Evolutionary conservation across 306 rosid species (phyloP).

Genomic region (Luffa acutangula): DNA sequence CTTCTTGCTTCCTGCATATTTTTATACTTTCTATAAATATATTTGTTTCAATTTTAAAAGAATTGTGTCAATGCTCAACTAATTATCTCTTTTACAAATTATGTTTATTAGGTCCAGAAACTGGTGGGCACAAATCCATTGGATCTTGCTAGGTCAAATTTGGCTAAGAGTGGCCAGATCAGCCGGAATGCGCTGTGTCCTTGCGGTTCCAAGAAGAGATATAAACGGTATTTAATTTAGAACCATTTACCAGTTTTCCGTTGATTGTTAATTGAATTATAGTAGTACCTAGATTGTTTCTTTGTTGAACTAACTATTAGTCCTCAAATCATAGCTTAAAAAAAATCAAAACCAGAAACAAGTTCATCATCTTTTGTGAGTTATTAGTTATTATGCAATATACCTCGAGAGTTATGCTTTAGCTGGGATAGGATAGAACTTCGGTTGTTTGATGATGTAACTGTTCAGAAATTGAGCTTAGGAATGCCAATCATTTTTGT

Average conservation of each 20-base stretch:
- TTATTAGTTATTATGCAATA: not conserved
- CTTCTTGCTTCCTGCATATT: not conserved
- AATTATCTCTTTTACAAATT: not conserved
- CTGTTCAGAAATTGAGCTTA: not conserved
- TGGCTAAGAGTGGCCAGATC: slow-evolving; percentile 78
- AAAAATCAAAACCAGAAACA: not conserved
- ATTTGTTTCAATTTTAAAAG: not conserved
- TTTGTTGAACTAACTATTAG: not conserved
- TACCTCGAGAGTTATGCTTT: not conserved
- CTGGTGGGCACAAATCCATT: slow-evolving; percentile 67
- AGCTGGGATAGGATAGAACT: not conserved
- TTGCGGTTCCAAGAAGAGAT: slow-evolving; percentile 92
- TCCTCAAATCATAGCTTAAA: not conserved
- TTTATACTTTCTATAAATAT: not conserved
- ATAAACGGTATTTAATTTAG: slow-evolving; percentile 49
- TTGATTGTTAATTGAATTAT: not conserved
- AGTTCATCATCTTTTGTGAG: not conserved
- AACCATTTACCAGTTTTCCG: not conserved
- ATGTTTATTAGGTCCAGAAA: slow-evolving; percentile 59
- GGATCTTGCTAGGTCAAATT: slow-evolving; percentile 71
- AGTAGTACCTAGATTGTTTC: not conserved
- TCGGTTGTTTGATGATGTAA: not conserved
- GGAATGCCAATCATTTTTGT: not conserved
- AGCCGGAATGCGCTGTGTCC: slow-evolving; percentile 86
- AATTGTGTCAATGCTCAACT: not conserved